phyloP scores from a whole-genome alignment of 164 flowering plant species.

The Platanus orientalis region DNA sequence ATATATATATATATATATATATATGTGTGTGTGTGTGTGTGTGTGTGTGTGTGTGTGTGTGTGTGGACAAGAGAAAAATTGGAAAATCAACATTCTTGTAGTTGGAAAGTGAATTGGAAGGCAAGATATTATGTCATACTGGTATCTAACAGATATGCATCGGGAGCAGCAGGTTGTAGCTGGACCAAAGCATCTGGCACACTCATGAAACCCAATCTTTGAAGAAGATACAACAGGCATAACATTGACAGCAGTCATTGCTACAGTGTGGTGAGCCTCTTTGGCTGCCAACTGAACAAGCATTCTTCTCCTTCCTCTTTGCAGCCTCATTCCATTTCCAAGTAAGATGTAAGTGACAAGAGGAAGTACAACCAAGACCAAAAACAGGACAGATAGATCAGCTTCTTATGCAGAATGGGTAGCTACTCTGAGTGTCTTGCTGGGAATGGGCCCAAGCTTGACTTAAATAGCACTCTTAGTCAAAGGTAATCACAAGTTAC shows the following conservation, averaged over 20 bases:
- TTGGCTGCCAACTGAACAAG: slow-evolving; percentile 72
- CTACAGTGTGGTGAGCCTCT: slow-evolving; percentile 48
- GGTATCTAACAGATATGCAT: slow-evolving; percentile 85
- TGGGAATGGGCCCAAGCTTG: no score
- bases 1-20: no score
- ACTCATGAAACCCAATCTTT: slow-evolving; percentile 38
- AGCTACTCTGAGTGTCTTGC: no score
- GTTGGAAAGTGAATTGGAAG: no score
- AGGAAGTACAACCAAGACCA: slow-evolving; percentile 78
- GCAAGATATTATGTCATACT: slow-evolving; percentile 38
- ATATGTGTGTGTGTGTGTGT: no score
- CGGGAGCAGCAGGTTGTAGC: slow-evolving; percentile 84
- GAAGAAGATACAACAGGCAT: slow-evolving; percentile 33
- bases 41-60: no score
- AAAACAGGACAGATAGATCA: slow-evolving; percentile 64
- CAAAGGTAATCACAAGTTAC: no score
- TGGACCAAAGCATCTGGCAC: slow-evolving; percentile 74
- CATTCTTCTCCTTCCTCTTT: slow-evolving; percentile 56
- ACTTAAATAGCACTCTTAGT: no score
- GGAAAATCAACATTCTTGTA: background rate
- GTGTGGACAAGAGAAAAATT: background rate
- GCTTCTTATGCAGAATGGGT: no score
- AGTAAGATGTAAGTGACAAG: slow-evolving; percentile 66
- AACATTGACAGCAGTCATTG: slow-evolving; percentile 40
- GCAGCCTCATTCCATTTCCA: slow-evolving; percentile 80